phyloP scores from a whole-genome alignment of 208 protist species.

The Leishmania guyanensis region DNA sequence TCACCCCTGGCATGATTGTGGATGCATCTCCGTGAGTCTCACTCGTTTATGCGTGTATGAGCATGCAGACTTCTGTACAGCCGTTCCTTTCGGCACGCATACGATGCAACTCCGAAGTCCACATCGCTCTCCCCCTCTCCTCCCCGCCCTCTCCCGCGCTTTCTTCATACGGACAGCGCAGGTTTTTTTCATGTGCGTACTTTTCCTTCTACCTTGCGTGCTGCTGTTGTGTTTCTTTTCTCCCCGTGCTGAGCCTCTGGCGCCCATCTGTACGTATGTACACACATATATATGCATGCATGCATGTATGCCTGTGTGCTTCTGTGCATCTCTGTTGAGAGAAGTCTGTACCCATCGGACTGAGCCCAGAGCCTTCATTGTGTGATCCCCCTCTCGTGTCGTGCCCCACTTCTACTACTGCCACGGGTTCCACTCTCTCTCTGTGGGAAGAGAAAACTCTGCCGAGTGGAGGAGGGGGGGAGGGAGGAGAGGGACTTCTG shows the following conservation, averaged over 20 bases:
- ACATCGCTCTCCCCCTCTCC: too few species aligned
- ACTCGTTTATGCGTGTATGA: too few species aligned
- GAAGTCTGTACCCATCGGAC: neutral
- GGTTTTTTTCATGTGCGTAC: too few species aligned
- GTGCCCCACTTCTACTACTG: neutral
- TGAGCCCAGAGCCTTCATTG: neutral
- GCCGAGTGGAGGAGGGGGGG: neutral
- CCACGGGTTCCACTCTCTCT: neutral
- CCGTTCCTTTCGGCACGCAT: too few species aligned
- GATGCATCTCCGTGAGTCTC: slow-evolving; percentile 9
- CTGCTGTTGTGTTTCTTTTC: neutral
- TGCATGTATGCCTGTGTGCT: neutral
- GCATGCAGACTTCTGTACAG: too few species aligned
- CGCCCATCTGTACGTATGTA: neutral
- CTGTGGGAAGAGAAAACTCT: neutral
- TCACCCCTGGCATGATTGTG: slow-evolving; percentile 29
- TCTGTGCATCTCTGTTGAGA: neutral
- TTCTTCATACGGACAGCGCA: too few species aligned
- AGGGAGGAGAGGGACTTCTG: neutral
- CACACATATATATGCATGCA: neutral
- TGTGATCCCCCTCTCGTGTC: neutral
- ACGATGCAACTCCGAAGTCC: too few species aligned
- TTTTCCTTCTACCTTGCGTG: too few species aligned
- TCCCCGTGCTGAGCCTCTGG: neutral
- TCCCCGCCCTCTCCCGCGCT: too few species aligned